Evolutionary conservation across 164 flowering plant genomes (phyloP).

Genomic region (Magnolia changhungtana): DNA sequence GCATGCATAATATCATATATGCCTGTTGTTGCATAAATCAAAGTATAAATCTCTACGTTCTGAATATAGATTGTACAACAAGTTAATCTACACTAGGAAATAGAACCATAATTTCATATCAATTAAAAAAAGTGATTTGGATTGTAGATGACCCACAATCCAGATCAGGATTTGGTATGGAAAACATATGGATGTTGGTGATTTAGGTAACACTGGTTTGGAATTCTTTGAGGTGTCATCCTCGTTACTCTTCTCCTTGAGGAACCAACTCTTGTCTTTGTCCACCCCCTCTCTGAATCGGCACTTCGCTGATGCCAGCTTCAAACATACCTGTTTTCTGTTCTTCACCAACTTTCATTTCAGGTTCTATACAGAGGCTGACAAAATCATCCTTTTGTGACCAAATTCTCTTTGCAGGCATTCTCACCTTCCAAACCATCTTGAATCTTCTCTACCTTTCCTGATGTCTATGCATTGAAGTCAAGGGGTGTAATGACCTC

Average conservation of each 20-base stretch:
- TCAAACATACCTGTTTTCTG: constrained; percentile 9
- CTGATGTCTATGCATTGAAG: neutral
- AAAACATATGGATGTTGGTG: no score
- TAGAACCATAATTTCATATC: no score
- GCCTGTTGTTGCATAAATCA: no score
- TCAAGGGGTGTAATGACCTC: constrained; percentile 1
- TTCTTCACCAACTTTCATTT: constrained; percentile 7
- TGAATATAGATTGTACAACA: no score
- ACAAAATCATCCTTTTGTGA: constrained; percentile 4
- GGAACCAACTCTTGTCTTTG: constrained; percentile 41
- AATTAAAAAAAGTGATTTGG: no score
- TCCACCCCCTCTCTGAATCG: constrained; percentile 68
- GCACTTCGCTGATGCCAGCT: constrained; percentile 35
- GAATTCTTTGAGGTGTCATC: neutral
- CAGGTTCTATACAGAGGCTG: neutral
- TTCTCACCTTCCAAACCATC: neutral
- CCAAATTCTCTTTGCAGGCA: constrained; percentile 3
- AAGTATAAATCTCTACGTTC: no score
- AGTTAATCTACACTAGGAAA: no score
- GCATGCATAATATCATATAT: no score
- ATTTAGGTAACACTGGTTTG: neutral
- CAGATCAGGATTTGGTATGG: no score
- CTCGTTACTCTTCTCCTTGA: constrained; percentile 41
- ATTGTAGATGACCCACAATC: no score
- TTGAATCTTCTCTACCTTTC: constrained; percentile 7